A percentile compares a stretch with the other conserved stretches of the same genome.
Conservation (phyloP, 129 eudicot species). For the Erigeron canadensis region DNA sequence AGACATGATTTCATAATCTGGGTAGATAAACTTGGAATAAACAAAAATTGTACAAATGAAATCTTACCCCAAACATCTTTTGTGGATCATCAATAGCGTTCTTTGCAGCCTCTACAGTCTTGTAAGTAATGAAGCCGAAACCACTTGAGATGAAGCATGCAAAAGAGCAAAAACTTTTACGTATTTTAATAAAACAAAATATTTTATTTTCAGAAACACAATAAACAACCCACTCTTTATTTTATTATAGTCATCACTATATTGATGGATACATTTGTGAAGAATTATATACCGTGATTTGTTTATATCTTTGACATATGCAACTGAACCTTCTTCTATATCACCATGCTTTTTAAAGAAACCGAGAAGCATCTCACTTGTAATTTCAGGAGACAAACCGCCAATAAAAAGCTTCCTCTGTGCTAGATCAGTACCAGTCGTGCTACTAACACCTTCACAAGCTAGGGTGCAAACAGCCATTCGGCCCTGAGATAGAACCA, state of each 20-base stretch:
- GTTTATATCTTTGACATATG: conserved; percentile 70
- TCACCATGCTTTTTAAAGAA: conserved; percentile 62
- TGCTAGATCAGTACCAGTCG: conserved; percentile 52
- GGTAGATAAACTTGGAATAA: too few relatives aligned
- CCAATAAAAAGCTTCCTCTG: conserved; percentile 74
- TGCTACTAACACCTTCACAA: conserved; percentile 57
- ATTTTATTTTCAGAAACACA: background rate
- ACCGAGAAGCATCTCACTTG: conserved; percentile 58
- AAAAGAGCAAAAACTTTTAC: conserved; percentile 3
- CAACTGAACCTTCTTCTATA: conserved; percentile 79
- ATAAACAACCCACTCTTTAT: background rate
- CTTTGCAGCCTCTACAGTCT: conserved; percentile 65
- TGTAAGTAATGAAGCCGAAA: conserved; percentile 77
- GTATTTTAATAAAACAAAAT: conserved; percentile 2
- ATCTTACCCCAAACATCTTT: conserved; percentile 60
- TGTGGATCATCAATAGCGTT: conserved; percentile 72
- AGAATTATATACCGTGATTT: conserved; percentile 49
- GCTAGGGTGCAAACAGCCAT: conserved; percentile 77
- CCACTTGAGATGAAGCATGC: conserved; percentile 44
- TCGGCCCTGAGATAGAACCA: conserved; percentile 49
- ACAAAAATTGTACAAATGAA: background rate
- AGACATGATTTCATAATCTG: too few relatives aligned
- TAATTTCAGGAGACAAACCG: conserved; percentile 64
- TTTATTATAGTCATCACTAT: background rate
- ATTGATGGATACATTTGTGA: background rate